Evolutionary conservation across 2,329 filamentous ascomycete genomes (phyloP).

Genomic region (Neofusicoccum kwambonambiense): DNA sequence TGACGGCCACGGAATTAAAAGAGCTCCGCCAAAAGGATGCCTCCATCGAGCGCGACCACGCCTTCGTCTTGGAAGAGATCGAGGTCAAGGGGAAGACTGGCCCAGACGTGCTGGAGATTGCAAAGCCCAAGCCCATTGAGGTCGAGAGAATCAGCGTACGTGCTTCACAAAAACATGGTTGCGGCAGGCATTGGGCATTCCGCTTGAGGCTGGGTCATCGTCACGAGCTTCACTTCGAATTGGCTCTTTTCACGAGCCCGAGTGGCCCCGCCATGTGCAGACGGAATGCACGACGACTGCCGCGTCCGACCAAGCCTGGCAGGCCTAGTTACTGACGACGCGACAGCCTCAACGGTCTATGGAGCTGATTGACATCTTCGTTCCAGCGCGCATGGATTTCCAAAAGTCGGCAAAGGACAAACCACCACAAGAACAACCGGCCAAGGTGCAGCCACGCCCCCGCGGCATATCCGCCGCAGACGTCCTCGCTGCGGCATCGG

Average conservation of each 20-base stretch:
- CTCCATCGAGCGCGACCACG: constrained; percentile 47
- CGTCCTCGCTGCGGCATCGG: constrained; percentile 35
- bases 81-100: constrained; percentile 19
- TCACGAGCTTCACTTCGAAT: too few species aligned
- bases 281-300: too few species aligned
- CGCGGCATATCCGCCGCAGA: constrained; percentile 27
- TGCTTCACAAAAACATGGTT: background rate
- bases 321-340: background rate
- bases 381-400: constrained; percentile 50
- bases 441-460: background rate
- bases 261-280: too few species aligned
- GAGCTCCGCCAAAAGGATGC: constrained; percentile 46
- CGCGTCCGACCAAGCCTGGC: too few species aligned
- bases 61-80: constrained; percentile 30
- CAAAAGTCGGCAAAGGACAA: constrained; percentile 36
- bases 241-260: too few species aligned
- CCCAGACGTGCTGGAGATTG: constrained; percentile 25
- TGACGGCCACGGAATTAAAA: constrained; percentile 46
- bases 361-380: constrained; percentile 49
- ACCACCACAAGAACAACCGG: constrained; percentile 21
- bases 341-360: constrained; percentile 43
- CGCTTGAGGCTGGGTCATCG: too few species aligned
- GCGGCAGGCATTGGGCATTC: too few species aligned
- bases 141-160: constrained; percentile 42
- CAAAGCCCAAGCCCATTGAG: constrained; percentile 38